Conservation (phyloP, 1,284 basidiomycete species). For the Naganishia albida region DNA sequence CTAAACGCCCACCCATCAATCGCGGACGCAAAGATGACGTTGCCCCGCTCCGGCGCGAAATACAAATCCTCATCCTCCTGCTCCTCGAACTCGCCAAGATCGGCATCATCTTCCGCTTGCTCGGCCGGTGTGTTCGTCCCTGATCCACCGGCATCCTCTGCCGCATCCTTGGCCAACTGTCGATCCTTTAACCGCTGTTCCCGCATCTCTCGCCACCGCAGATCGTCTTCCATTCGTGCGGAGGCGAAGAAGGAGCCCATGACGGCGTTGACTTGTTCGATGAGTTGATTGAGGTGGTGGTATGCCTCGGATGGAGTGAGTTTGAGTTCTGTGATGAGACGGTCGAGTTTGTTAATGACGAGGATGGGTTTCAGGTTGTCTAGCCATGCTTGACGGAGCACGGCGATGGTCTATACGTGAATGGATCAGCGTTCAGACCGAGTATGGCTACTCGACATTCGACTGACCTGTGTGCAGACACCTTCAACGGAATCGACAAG, state of each 20-base stretch:
- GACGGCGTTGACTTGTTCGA: slow-evolving; percentile 97
- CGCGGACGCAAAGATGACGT: slow-evolving; percentile 95
- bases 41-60: slow-evolving; percentile 93
- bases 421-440: neutral
- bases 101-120: slow-evolving; percentile 55
- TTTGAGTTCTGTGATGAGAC: slow-evolving; percentile 90
- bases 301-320: slow-evolving; percentile 90
- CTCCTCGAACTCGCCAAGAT: slow-evolving; percentile 67
- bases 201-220: slow-evolving; percentile 88
- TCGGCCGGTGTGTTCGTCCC: slow-evolving; percentile 51
- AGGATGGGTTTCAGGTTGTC: slow-evolving; percentile 87
- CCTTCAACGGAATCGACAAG: slow-evolving; percentile 99
- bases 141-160: slow-evolving; percentile 59
- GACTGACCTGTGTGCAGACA: slow-evolving; percentile 87
- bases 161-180: slow-evolving; percentile 65
- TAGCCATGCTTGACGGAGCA: slow-evolving; percentile 91
- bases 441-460: neutral
- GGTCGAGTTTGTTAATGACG: slow-evolving; percentile 97
- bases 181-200: slow-evolving; percentile 75
- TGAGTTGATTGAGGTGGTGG: slow-evolving; percentile 85
- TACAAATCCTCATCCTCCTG: slow-evolving; percentile 97
- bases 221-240: slow-evolving; percentile 96
- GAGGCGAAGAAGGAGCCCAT: slow-evolving; percentile 95
- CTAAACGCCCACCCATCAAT: slow-evolving; percentile 99
- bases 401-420: slow-evolving; percentile 80